Conservation (phyloP, 2,329 filamentous ascomycete species). For the Emmonsiellopsis sp. region DNA sequence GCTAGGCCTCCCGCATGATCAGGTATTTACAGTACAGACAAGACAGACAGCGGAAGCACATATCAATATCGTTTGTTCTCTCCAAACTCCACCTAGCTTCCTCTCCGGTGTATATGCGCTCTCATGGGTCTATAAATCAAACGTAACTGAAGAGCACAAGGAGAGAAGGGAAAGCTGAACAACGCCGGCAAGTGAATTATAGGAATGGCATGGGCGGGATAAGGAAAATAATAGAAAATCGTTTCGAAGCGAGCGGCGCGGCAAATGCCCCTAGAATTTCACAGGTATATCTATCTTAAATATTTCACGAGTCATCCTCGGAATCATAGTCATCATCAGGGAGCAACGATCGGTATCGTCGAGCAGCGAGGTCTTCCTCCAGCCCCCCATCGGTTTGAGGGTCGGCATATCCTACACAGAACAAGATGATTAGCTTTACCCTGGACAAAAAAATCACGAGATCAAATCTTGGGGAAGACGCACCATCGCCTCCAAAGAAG, state of each 20-base stretch:
- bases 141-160: neutral
- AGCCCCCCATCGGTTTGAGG: slow-evolving; percentile 79
- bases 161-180: neutral
- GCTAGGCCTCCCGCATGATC: neutral
- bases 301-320: slow-evolving; percentile 44
- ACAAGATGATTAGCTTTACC: slow-evolving; percentile 10
- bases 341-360: slow-evolving; percentile 67
- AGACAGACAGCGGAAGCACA: neutral
- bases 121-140: neutral
- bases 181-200: neutral
- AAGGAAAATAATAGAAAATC: slow-evolving; percentile 2
- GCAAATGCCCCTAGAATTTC: neutral
- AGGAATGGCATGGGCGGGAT: neutral
- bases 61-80: neutral
- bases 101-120: neutral
- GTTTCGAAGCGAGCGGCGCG: neutral
- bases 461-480: slow-evolving; percentile 16
- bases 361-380: slow-evolving; percentile 75
- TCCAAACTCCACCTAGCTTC: neutral
- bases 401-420: slow-evolving; percentile 63
- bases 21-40: neutral
- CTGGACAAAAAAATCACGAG: neutral
- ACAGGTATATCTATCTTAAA: neutral
- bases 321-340: slow-evolving; percentile 69
- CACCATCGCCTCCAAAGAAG: slow-evolving; percentile 69